Percentiles rank a stretch among this genome's conserved stretches.
phyloP scores from a whole-genome alignment of 169 alveolate species.

The Eimeria falciformis region DNA sequence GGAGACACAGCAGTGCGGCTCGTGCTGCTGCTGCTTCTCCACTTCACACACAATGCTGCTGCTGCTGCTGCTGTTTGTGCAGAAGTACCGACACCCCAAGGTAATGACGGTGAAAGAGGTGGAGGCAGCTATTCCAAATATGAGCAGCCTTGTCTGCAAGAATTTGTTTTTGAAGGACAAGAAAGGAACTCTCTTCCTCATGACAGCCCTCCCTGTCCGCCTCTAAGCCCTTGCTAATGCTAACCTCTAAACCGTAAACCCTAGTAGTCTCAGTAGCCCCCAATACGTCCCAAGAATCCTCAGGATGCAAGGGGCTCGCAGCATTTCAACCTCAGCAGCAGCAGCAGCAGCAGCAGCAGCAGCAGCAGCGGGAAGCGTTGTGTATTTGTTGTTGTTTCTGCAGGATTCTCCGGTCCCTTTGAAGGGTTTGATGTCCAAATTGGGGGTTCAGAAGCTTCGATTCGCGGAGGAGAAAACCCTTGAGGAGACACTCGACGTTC shows the following conservation, averaged over 20 bases:
- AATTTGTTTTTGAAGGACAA: slow-evolving; percentile 84
- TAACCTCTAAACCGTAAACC: neutral
- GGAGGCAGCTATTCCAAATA: slow-evolving; percentile 63
- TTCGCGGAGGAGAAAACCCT: slow-evolving; percentile 86
- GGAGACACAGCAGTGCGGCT: too few relatives aligned
- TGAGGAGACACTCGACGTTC: slow-evolving; percentile 81
- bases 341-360: slow-evolving; percentile 13
- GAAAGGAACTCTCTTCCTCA: slow-evolving; percentile 79
- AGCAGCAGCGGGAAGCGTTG: neutral
- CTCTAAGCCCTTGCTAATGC: too few relatives aligned
- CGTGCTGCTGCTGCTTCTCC: neutral
- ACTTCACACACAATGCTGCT: neutral
- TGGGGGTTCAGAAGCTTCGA: slow-evolving; percentile 85
- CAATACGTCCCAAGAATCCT: neutral
- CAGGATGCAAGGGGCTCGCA: neutral
- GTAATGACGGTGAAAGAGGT: slow-evolving; percentile 78
- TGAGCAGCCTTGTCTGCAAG: slow-evolving; percentile 72
- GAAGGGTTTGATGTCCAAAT: slow-evolving; percentile 80
- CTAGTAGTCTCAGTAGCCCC: neutral
- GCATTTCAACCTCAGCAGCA: neutral
- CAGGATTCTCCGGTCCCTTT: slow-evolving; percentile 81
- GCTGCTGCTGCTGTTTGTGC: slow-evolving; percentile 42
- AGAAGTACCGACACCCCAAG: slow-evolving; percentile 79
- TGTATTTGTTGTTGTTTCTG: neutral
- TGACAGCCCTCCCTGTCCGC: slow-evolving; percentile 77